phyloP scores from a whole-genome alignment of 441 rosid species.

The Bruguiera hainesii region DNA sequence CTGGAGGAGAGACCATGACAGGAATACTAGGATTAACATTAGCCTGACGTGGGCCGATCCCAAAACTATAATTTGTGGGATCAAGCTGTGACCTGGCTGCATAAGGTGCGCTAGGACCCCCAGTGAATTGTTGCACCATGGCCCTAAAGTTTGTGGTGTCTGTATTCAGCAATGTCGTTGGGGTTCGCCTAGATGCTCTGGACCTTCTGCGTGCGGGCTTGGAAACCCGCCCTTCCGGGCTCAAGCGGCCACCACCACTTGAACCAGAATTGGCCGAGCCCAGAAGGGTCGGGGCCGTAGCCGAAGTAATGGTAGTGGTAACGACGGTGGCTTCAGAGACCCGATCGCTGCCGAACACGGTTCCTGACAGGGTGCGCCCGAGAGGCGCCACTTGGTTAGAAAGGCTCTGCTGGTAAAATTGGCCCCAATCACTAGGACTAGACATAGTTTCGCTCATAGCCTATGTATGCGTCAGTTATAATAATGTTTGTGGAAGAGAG shows the following conservation, averaged over 20 bases:
- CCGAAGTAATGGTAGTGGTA: constrained; percentile 5
- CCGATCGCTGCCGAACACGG: constrained; percentile 12
- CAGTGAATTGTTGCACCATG: constrained; percentile 93
- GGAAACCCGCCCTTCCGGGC: constrained; percentile 64
- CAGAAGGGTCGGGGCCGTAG: neutral
- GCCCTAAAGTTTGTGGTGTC: constrained; percentile 84
- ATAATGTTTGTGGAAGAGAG: constrained; percentile 1
- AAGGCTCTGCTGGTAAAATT: constrained; percentile 40
- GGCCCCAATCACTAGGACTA: constrained; percentile 43
- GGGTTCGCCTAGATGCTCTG: constrained; percentile 87
- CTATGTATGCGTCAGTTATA: neutral
- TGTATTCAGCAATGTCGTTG: constrained; percentile 79
- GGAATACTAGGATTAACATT: constrained; percentile 19
- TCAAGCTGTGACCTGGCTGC: constrained; percentile 23
- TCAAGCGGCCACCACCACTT: constrained; percentile 17
- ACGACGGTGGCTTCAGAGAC: constrained; percentile 22
- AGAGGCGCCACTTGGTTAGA: constrained; percentile 1
- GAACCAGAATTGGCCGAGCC: constrained; percentile 13
- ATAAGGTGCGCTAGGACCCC: constrained; percentile 62
- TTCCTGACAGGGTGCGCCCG: neutral
- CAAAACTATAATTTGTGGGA: constrained; percentile 22
- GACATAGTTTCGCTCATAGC: constrained; percentile 41
- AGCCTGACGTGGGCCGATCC: constrained; percentile 27
- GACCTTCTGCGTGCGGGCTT: constrained; percentile 73
- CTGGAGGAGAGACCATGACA: constrained; percentile 13